phyloP scores from a whole-genome alignment of 148 eudicot species.

The Spergularia bocconei region DNA sequence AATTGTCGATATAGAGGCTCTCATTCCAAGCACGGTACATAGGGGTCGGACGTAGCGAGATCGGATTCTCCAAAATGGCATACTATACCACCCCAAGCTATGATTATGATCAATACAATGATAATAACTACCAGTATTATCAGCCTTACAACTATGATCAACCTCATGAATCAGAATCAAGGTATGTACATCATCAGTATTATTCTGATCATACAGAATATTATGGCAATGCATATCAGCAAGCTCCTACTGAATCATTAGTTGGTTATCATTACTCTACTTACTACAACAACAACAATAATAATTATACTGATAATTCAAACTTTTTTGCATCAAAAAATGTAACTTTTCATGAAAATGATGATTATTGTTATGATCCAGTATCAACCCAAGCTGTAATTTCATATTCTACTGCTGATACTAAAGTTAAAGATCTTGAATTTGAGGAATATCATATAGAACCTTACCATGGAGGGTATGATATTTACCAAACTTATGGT shows the following conservation, averaged over 20 bases:
- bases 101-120: conserved; percentile 6
- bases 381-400: conserved; percentile 21
- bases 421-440: conserved; percentile 11
- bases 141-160: conserved; percentile 14
- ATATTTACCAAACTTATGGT: conserved; percentile 50
- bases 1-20: too few relatives aligned
- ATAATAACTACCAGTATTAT: conserved; percentile 19
- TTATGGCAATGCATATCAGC: conserved; percentile 24
- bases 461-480: conserved; percentile 69
- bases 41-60: too few relatives aligned
- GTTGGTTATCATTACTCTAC: conserved; percentile 22
- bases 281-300: neutral
- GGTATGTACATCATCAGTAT: conserved; percentile 22
- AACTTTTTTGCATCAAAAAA: conserved; percentile 20
- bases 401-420: conserved; percentile 28
- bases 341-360: conserved; percentile 11
- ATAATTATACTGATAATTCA: neutral
- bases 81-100: conserved; percentile 20
- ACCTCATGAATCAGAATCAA: conserved; percentile 9
- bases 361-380: conserved; percentile 22
- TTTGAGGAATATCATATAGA: conserved; percentile 51
- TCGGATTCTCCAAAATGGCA: conserved; percentile 14
- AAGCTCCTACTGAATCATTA: conserved; percentile 23
- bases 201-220: conserved; percentile 19
- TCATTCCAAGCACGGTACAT: too few relatives aligned